These are phyloP conservation scores for Gypsophila paniculata DNA, from an alignment of 179 eudicot genomes.

Conservation along the genomic window DNA sequence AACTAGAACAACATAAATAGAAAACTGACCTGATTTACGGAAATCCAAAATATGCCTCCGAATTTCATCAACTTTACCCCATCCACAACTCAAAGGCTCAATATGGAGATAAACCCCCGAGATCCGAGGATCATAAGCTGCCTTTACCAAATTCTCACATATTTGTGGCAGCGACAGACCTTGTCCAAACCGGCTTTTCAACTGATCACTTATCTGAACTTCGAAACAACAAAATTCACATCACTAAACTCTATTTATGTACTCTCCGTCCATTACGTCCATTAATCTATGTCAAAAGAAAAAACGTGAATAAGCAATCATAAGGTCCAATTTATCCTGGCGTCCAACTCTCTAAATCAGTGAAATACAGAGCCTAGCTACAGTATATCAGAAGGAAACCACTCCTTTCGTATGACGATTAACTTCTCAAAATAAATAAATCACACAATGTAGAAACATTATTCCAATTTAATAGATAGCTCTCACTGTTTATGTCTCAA, in stretches of 20 bases:
- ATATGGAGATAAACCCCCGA: slow-evolving; percentile 86
- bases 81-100: slow-evolving; percentile 72
- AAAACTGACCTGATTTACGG: slow-evolving; percentile 67
- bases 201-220: slow-evolving; percentile 76
- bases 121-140: slow-evolving; percentile 92
- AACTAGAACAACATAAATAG: not conserved
- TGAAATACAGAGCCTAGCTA: not conserved
- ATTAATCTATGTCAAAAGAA: not conserved
- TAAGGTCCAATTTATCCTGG: not conserved
- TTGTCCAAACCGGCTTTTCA: slow-evolving; percentile 64
- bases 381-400: not conserved
- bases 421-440: not conserved
- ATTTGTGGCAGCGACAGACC: slow-evolving; percentile 82
- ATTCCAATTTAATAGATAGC: not conserved
- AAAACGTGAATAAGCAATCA: not conserved
- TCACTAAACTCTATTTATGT: not conserved
- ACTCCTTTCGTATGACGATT: not conserved
- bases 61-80: slow-evolving; percentile 95
- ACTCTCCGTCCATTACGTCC: not conserved
- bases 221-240: slow-evolving; percentile 10
- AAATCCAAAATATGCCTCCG: slow-evolving; percentile 80
- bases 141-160: slow-evolving; percentile 84
- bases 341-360: not conserved
- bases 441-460: not conserved
- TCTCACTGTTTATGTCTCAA: no score